Evolutionary conservation across 2,329 filamentous ascomycete species (phyloP).

Genomic region (Colletotrichum echinochloae): DNA sequence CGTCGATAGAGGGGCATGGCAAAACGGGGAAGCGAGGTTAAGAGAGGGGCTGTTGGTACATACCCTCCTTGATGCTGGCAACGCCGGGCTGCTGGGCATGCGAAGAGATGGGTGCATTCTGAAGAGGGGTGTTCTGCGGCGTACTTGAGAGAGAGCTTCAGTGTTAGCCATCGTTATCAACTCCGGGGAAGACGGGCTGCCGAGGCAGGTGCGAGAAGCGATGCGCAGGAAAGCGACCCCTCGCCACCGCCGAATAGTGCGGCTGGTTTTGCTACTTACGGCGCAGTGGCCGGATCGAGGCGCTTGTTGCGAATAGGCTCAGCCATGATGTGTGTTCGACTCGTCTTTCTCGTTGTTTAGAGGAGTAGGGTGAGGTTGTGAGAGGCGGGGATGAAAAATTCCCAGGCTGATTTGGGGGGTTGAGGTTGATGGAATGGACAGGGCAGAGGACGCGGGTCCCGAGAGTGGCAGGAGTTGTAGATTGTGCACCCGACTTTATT

Average conservation of each 20-base stretch:
- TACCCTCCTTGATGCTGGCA: conserved; percentile 97
- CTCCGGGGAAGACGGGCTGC: not conserved
- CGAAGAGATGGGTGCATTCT: conserved; percentile 96
- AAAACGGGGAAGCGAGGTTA: not conserved
- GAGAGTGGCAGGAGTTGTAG: conserved; percentile 34
- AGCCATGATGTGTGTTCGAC: conserved; percentile 60
- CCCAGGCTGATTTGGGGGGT: conserved; percentile 10
- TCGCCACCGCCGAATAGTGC: conserved; percentile 26
- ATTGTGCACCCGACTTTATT: conserved; percentile 40
- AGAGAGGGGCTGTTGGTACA: conserved; percentile 50
- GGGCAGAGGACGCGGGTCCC: conserved; percentile 26
- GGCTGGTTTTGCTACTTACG: conserved; percentile 60
- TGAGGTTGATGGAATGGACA: conserved; percentile 25
- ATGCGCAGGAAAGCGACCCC: conserved; percentile 22
- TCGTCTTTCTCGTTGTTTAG: conserved; percentile 23
- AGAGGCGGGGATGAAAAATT: conserved; percentile 16
- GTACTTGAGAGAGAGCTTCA: conserved; percentile 69
- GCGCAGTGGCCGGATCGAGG: conserved; percentile 66
- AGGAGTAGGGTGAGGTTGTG: conserved; percentile 11
- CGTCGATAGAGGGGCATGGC: conserved; percentile 36
- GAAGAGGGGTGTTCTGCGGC: conserved; percentile 97
- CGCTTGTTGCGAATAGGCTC: conserved; percentile 75
- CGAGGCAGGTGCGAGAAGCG: conserved; percentile 33
- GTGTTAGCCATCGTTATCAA: conserved; percentile 40
- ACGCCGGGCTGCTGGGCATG: conserved; percentile 96